phyloP scores from a whole-genome alignment of 148 eudicot species.

The Arctostaphylos glauca region DNA sequence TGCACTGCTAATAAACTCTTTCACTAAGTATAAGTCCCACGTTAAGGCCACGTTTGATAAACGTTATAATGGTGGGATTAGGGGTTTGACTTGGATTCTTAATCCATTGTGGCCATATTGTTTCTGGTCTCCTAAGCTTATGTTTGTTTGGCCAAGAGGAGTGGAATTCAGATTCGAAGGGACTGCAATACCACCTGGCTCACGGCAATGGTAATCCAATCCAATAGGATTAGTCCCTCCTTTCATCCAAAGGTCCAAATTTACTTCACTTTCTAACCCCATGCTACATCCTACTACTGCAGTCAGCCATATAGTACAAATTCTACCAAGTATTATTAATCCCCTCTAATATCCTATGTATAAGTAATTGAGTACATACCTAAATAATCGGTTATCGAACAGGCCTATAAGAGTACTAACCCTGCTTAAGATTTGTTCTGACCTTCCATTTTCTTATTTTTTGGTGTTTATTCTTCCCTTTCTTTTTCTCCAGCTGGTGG shows the following conservation, averaged over 20 bases:
- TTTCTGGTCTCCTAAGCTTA: too few species aligned
- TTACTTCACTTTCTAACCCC: too few species aligned
- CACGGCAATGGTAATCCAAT: too few species aligned
- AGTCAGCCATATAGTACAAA: too few species aligned
- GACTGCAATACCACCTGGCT: too few species aligned
- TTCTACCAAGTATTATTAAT: not conserved
- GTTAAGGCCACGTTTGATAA: not conserved
- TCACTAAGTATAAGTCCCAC: not conserved
- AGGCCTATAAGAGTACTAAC: not conserved
- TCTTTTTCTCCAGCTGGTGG: conserved; percentile 58
- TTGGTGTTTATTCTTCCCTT: not conserved
- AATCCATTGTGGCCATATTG: too few species aligned
- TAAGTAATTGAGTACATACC: not conserved
- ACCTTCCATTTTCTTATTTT: not conserved
- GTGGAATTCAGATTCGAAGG: too few species aligned
- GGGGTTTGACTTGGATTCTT: not conserved
- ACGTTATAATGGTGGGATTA: not conserved
- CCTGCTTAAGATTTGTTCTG: not conserved
- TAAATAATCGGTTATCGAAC: not conserved
- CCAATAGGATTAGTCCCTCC: too few species aligned
- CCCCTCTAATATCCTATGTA: not conserved
- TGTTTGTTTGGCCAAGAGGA: too few species aligned
- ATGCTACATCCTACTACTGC: too few species aligned
- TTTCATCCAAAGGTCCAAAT: too few species aligned
- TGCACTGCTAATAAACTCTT: not conserved